phyloP scores from a whole-genome alignment of 768 basidiomycete genomes.

The Hemileccinum rubropunctum region DNA sequence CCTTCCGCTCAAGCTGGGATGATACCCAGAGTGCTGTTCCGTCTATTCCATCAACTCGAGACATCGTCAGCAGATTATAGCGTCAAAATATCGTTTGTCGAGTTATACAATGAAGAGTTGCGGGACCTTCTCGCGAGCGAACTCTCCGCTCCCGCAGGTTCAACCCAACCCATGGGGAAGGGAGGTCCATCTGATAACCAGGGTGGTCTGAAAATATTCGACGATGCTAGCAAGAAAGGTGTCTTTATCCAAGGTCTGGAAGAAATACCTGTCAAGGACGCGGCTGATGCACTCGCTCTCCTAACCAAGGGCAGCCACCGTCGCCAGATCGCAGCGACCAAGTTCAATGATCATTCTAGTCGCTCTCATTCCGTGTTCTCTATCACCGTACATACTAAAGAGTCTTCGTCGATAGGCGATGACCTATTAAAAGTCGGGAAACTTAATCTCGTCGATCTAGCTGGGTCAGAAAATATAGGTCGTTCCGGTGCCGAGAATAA shows the following conservation, averaged over 20 bases:
- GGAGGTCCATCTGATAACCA: constrained; percentile 47
- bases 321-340: constrained; percentile 91
- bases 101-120: constrained; percentile 97
- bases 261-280: constrained; percentile 80
- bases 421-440: constrained; percentile 93
- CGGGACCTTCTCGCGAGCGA: constrained; percentile 87
- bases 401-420: constrained; percentile 72
- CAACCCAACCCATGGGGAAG: constrained; percentile 77
- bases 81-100: constrained; percentile 91
- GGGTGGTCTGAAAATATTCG: constrained; percentile 83
- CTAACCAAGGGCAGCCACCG: constrained; percentile 88
- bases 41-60: constrained; percentile 87
- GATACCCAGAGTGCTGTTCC: constrained; percentile 91
- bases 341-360: constrained; percentile 97
- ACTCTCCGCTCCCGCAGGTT: constrained; percentile 64
- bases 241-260: constrained; percentile 95
- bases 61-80: constrained; percentile 75
- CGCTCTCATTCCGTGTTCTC: constrained; percentile 98
- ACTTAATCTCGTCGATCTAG: constrained; percentile 94
- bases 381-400: constrained; percentile 92
- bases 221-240: constrained; percentile 84
- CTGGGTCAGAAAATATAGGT: constrained; percentile 97
- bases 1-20: constrained; percentile 91
- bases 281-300: constrained; percentile 77
- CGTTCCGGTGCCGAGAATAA: constrained; percentile 94